Percentiles rank a stretch among this genome's conserved stretches.
These are phyloP conservation scores for Clavariopsis aquatica DNA, from an alignment of 495 filamentous ascomycete species.

Conservation along the genomic window DNA sequence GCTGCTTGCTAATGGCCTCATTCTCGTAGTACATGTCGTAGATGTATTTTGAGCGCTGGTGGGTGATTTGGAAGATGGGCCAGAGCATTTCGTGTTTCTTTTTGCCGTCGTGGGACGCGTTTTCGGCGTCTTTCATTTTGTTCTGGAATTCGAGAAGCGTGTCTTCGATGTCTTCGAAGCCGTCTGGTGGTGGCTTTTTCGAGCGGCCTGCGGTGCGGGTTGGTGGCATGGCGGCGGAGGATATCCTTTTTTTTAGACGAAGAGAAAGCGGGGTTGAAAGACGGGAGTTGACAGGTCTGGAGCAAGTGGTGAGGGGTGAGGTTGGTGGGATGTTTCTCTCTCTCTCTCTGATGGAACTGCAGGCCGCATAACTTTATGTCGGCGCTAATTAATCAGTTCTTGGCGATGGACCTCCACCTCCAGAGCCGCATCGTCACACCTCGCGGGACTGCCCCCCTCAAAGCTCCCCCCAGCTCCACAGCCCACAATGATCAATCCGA, in stretches of 20 bases:
- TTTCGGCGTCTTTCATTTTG: conserved; percentile 99
- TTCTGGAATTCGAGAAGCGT: conserved; percentile 93
- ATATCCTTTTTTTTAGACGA: background rate
- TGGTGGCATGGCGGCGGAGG: conserved; percentile 71
- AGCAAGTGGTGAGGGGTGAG: background rate
- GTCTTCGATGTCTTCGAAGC: conserved; percentile 96
- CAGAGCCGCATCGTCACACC: conserved; percentile 22
- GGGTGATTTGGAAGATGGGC: conserved; percentile 96
- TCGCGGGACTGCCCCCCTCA: background rate
- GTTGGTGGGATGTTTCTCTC: background rate
- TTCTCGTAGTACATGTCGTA: conserved; percentile 99
- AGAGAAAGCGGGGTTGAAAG: background rate
- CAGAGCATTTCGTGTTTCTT: conserved; percentile 87
- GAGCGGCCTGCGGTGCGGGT: conserved; percentile 68
- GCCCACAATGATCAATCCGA: conserved; percentile 82
- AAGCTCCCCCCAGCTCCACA: conserved; percentile 23
- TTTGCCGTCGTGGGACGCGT: conserved; percentile 70
- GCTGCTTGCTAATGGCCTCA: conserved; percentile 83
- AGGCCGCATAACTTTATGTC: conserved; percentile 6
- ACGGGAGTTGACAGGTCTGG: background rate
- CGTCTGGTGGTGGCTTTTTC: conserved; percentile 88
- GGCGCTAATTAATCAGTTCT: conserved; percentile 2
- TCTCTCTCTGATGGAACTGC: background rate
- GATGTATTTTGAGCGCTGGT: conserved; percentile 91
- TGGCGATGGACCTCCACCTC: conserved; percentile 8